Conservation (phyloP, 768 basidiomycete genomes). For the Boletellus ananiceps region DNA sequence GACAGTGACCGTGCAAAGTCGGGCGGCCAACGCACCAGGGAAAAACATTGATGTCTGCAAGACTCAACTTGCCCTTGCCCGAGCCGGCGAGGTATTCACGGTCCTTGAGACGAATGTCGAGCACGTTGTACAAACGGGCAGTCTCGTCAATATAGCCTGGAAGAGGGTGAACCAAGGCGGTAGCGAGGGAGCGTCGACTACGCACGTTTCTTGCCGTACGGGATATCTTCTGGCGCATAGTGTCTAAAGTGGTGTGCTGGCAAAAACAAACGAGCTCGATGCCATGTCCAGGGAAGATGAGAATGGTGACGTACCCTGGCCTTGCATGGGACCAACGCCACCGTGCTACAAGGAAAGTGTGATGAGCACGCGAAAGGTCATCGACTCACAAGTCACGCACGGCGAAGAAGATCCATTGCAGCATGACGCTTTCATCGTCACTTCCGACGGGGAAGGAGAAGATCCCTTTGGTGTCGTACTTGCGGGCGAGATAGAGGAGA, state of each 20-base stretch:
- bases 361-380: neutral
- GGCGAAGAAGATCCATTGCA: conserved; percentile 88
- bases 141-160: conserved; percentile 78
- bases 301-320: conserved; percentile 40
- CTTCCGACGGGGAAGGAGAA: conserved; percentile 61
- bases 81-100: conserved; percentile 81
- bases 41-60: conserved; percentile 69
- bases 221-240: conserved; percentile 62
- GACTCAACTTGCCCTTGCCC: conserved; percentile 57
- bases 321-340: conserved; percentile 86
- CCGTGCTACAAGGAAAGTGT: conserved; percentile 49
- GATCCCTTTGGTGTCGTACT: conserved; percentile 72
- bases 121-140: conserved; percentile 75
- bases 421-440: conserved; percentile 62
- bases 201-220: conserved; percentile 63
- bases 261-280: neutral
- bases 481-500: conserved; percentile 73
- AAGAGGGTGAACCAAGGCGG: conserved; percentile 10
- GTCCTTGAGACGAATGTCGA: conserved; percentile 68
- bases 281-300: conserved; percentile 1
- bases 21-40: conserved; percentile 46
- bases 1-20: neutral
- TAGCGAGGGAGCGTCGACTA: neutral
- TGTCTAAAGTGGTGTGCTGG: conserved; percentile 66
- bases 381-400: conserved; percentile 32